Conservation (phyloP, 164 flowering plant genomes). For the Echeveria elegans region DNA sequence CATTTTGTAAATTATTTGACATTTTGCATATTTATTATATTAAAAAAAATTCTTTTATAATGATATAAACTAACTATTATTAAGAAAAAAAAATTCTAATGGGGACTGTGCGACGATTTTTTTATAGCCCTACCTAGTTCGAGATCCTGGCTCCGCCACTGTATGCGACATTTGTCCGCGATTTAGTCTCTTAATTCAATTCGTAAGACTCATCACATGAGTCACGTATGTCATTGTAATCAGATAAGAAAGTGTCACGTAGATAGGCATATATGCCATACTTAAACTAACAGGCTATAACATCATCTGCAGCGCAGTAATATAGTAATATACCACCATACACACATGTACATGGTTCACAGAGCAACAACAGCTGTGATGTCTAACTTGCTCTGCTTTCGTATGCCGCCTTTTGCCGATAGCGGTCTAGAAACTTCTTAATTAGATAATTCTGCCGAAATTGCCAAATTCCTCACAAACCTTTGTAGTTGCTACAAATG, state of each 20-base stretch:
- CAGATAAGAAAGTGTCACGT: background rate
- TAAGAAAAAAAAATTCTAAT: too few species aligned
- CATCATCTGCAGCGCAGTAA: too few species aligned
- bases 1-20: too few species aligned
- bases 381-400: background rate
- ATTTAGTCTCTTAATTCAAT: background rate
- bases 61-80: too few species aligned
- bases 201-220: background rate
- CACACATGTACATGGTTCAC: background rate
- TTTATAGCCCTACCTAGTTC: too few species aligned
- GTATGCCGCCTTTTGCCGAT: background rate
- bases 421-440: background rate
- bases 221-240: background rate
- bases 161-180: background rate
- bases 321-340: too few species aligned
- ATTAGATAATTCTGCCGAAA: background rate
- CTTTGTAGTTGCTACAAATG: background rate
- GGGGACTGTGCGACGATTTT: too few species aligned
- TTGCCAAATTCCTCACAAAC: background rate
- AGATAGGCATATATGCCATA: slow-evolving; percentile 2
- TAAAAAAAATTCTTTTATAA: too few species aligned
- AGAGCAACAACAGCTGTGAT: background rate
- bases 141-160: too few species aligned
- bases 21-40: too few species aligned
- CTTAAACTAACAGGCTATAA: background rate